Conservation (phyloP, 2,329 filamentous ascomycete species). For the Fusarium chlamydosporum region DNA sequence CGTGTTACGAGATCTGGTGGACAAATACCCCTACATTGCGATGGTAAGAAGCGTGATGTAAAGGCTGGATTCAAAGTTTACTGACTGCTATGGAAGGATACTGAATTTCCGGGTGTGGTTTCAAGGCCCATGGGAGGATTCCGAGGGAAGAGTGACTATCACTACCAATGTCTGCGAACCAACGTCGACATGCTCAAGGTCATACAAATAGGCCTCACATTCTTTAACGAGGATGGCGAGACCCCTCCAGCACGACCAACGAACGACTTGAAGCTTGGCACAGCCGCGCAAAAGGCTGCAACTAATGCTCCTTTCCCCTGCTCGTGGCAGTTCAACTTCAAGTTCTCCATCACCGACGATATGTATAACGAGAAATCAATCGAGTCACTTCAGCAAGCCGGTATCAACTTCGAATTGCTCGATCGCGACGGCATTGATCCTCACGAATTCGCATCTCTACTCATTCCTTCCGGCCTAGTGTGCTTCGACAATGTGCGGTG, state of each 20-base stretch:
- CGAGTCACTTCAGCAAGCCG: conserved; percentile 87
- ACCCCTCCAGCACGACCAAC: conserved; percentile 79
- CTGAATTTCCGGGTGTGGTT: conserved; percentile 98
- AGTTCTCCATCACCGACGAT: conserved; percentile 92
- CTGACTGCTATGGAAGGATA: conserved; percentile 74
- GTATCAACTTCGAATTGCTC: conserved; percentile 90
- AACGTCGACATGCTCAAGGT: conserved; percentile 98
- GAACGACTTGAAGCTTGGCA: conserved; percentile 58
- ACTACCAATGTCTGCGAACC: conserved; percentile 96
- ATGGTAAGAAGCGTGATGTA: conserved; percentile 76
- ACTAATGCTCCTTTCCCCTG: conserved; percentile 75
- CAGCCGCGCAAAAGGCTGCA: conserved; percentile 58
- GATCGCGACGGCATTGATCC: conserved; percentile 93
- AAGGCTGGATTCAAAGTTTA: conserved; percentile 7
- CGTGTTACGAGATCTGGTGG: conserved; percentile 82
- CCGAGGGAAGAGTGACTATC: conserved; percentile 95
- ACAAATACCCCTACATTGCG: conserved; percentile 94
- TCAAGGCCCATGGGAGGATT: conserved; percentile 96
- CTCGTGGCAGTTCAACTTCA: conserved; percentile 99
- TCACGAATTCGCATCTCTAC: conserved; percentile 85
- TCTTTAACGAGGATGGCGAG: conserved; percentile 93
- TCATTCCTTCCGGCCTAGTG: conserved; percentile 93
- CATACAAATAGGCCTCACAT: conserved; percentile 94
- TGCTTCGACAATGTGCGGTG: conserved; percentile 90
- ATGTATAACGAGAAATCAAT: conserved; percentile 99